Base-by-base conservation (phyloP, 2,329 filamentous ascomycete species). In the Alternaria dauci region DNA sequence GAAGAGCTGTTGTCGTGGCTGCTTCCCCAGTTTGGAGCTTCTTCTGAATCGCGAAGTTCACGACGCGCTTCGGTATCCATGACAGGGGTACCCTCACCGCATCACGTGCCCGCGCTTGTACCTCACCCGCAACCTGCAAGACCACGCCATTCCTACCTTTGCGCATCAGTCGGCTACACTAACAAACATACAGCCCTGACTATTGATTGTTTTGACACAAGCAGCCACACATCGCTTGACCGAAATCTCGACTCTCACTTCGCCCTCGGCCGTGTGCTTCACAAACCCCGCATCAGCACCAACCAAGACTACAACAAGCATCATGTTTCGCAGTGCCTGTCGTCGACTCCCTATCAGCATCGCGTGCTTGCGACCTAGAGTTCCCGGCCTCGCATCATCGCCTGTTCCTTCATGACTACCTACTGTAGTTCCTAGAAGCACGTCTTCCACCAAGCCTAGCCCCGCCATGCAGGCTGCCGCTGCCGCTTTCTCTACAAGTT, bases 21-120 rank as follows among this genome's bases (percentile, higher is more conserved):
- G 63, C 71, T 69, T 72, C 63, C 62, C 58, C 58, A 63, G 54
- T 62, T 67, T 55, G 59, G 65, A 68, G 65, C 62, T 71, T 54
- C 55, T 58, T 65, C 57, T 52, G 54, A 59, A 65, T 74, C 72
- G 73, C 74, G 72, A 75, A 66, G 61, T 68, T 62, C 64, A 71
- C 67, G 67, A 74, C 72, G 71, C 72, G 71, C 70, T 63, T 70
- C 56, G 62, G 62, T 61, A 66, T 54, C 66, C 60, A 52, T 59
- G 56, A 52, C 72, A 71, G 59, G 72, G 74, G 59, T 70, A 53
- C 63, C 64, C 61, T 54, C 53, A 63, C 55, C 53, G 26, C 51
- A 61, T 74, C 73, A 76, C 73, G 72, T 76, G 73, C 52, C 34
- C 36, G 14, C 32, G 39, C 52, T 34, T 26, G 55, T 36, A 46